phyloP scores from a whole-genome alignment of 805 yeast species.

The Ogataea salicorniae region DNA sequence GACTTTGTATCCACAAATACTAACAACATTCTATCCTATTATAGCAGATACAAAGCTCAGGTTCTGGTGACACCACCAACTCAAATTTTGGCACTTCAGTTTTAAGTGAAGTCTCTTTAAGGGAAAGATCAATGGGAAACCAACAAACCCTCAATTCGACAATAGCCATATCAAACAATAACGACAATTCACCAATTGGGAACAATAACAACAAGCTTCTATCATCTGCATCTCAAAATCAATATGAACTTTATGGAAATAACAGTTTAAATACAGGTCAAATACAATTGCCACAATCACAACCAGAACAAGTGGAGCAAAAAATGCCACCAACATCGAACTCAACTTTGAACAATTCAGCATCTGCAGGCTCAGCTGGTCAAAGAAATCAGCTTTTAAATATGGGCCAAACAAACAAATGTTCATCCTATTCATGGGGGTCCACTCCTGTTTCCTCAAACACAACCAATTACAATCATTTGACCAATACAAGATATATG shows the following conservation, averaged over 20 bases:
- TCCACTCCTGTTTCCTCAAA: constrained; percentile 10
- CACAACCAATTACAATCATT: constrained; percentile 8
- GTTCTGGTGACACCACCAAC: constrained; percentile 18
- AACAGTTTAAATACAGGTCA: background rate
- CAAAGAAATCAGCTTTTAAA: background rate
- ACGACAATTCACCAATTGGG: constrained; percentile 4
- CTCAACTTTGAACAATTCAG: background rate
- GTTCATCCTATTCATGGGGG: constrained; percentile 14
- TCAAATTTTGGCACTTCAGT: constrained; percentile 18
- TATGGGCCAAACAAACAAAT: constrained; percentile 2
- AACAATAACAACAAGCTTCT: constrained; percentile 1
- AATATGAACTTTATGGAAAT: constrained; percentile 11
- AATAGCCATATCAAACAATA: background rate
- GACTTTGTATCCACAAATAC: background rate
- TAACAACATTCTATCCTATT: background rate
- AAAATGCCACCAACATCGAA: background rate
- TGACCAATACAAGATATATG: constrained; percentile 13
- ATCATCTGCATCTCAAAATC: constrained; percentile 4
- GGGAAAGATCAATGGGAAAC: constrained; percentile 6
- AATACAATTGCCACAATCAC: background rate
- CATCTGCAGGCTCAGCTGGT: background rate
- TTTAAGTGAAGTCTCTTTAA: constrained; percentile 12
- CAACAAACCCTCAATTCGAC: too few relatives aligned
- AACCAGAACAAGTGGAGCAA: background rate
- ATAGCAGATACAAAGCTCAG: constrained; percentile 13